Evolutionary conservation across 768 basidiomycete genomes (phyloP), one percentile per base, ranked within the genome.

Genomic region (Gelatoporia subvermispora): DNA sequence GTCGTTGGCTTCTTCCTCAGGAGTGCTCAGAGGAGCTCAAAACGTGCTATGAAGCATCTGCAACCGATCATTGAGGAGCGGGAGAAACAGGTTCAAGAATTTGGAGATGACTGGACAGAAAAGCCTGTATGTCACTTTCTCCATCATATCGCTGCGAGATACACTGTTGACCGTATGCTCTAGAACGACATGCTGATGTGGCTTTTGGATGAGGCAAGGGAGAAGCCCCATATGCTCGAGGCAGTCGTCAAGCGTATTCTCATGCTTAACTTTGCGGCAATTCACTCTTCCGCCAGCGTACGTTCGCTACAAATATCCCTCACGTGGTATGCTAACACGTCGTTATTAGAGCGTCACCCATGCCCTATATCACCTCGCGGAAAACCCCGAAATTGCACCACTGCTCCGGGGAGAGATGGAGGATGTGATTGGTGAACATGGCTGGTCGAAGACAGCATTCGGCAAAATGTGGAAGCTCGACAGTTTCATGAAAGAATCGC

Each of bases 181-280:
- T 35, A 74, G 77, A 71, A 72, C 45, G 75, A 79, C 52, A 55
- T 74, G 34, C 65, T 77, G 4, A 66, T 65, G 35, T 79, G 76
- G 76, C 54, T 77, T 7, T 57, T 77, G 39, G 72, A 72, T 22
- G 60, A 60, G 17, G 70, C 72, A 0, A 38, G 53, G 41, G 25
- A 35, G 23, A 8, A 45, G 61, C 31, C 65, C 62, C 20, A 48
- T 61, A 31, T 31, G 28, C 13, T 31, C 3, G 38, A 43, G 17
- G 61, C 68, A 22, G 53, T 74, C 8, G 63, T 67, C 5, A 47
- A 50, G n/a, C 49, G 57, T 23, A 42, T 69, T 9, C 46, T 69
- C 16, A 8, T 47, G 11, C 17, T 49, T 16, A 71, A 69, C 51
- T 66, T 72, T 46, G 64, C 69, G 0, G 64, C 67, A 0, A 68